Conservation (phyloP, 495 filamentous ascomycete species). For the Friedmanniomyces endolithicus region DNA sequence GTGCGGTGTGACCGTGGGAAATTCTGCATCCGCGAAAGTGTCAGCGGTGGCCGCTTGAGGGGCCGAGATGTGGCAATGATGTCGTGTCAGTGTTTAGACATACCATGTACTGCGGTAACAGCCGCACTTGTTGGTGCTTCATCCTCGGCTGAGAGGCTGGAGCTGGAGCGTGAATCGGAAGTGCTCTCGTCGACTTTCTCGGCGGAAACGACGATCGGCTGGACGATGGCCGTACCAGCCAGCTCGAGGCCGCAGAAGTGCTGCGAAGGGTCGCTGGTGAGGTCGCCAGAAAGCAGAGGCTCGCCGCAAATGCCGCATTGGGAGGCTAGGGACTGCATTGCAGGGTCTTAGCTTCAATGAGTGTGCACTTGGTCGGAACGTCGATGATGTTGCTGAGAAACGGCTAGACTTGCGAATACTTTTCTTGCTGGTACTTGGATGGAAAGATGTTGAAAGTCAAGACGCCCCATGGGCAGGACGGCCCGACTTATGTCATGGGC, state of each 20-base stretch:
- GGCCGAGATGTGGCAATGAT: no score
- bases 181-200: neutral
- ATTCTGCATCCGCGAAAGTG: neutral
- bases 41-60: neutral
- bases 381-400: no score
- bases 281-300: neutral
- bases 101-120: neutral
- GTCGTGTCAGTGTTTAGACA: neutral
- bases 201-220: neutral
- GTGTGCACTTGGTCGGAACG: no score
- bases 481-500: no score
- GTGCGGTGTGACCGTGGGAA: neutral
- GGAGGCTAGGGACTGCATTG: no score
- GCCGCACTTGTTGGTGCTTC: neutral
- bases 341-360: no score
- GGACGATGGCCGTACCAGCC: neutral
- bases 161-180: neutral
- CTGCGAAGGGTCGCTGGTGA: neutral
- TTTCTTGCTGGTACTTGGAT: no score
- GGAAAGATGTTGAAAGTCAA: no score
- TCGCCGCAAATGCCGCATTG: neutral
- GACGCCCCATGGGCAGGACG: no score
- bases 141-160: neutral
- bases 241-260: neutral
- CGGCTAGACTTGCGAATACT: no score